Percentiles rank a stretch among this genome's conserved stretches.
phyloP scores from a whole-genome alignment of 1,139 yeast genomes.

The Blastobotrys serpentis region DNA sequence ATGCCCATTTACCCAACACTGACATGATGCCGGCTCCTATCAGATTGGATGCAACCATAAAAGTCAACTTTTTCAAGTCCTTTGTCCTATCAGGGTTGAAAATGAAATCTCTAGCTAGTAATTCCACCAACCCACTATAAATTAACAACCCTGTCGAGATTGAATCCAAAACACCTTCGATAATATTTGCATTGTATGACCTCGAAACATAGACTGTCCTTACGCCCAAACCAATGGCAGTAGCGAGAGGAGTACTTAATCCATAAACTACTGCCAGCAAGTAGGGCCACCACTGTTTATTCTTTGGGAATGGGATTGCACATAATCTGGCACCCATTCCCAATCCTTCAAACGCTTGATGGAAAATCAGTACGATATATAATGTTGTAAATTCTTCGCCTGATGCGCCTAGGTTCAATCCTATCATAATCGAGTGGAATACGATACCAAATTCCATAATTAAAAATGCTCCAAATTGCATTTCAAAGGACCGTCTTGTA shows the following conservation, averaged over 20 bases:
- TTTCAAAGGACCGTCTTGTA: constrained; percentile 6
- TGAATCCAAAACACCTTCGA: constrained; percentile 80
- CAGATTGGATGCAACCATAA: constrained; percentile 45
- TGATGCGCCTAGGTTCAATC: constrained; percentile 67
- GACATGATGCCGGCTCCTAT: constrained; percentile 83
- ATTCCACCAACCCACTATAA: constrained; percentile 78
- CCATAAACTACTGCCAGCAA: constrained; percentile 56
- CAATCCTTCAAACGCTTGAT: constrained; percentile 88
- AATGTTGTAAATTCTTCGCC: constrained; percentile 64
- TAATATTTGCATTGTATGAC: constrained; percentile 56
- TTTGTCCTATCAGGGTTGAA: constrained; percentile 42
- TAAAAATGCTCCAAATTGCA: constrained; percentile 40
- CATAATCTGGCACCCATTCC: constrained; percentile 86
- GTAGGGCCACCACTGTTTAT: constrained; percentile 57
- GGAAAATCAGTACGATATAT: constrained; percentile 80
- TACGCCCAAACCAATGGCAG: constrained; percentile 84
- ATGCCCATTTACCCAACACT: constrained; percentile 83
- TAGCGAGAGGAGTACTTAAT: constrained; percentile 71
- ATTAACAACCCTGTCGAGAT: constrained; percentile 79
- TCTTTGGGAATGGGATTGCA: constrained; percentile 48
- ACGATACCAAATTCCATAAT: constrained; percentile 75
- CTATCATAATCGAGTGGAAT: constrained; percentile 79
- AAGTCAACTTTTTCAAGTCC: constrained; percentile 35
- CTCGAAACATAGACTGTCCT: constrained; percentile 56
- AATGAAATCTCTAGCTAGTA: constrained; percentile 82